Evolutionary conservation across 2,329 filamentous ascomycete species (phyloP), one percentile per base, ranked within the genome.

Genomic region (Aspergillus flavus): DNA sequence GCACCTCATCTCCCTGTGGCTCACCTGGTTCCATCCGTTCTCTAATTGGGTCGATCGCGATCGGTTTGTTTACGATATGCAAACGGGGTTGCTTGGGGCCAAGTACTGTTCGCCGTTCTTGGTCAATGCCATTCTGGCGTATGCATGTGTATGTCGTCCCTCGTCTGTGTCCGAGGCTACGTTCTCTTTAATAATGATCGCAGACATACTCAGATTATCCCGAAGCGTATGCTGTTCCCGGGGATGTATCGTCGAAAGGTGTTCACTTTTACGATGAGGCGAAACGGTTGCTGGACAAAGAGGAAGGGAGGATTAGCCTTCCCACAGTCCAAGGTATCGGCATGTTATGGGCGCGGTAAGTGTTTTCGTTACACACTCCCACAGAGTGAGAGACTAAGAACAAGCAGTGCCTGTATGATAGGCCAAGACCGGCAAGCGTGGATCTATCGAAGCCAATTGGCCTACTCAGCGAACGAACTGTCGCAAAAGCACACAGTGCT

Each of bases 61-160:
- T 52, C 45, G 74, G 21, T 78, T 79, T 57, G 59, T 79, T 10
- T 65, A 69, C 32, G 75, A 74, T 45, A 79, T 79, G 77, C 66
- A 64, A 61, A 66, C 71, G 19, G 71, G 71, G 5, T 63, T 73
- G 21, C 21, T 71, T 12, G 65, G 65, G 6, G 68, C 71, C 1
- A 62, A 64, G 7, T 76, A 71, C 58, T 78, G 76, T 57, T 78
- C 76, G 11, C 73, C 76, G 6, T 72, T 78, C 10, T 59, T 78
- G 26, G 75, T 79, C 4, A 76, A 78, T 59, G 69, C 69, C 1
- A 74, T 79, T 9, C 63, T 77, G 9, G 69, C 75, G 11, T 66
- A 72, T 28, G 73, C 71, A n/a, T 75, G 69, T 61, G 73, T 75
- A 69, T 58, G 73, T 71, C 23, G n/a, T 19, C 32, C 21, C 10